Conservation (phyloP, 1,284 basidiomycete genomes). For the Irpex sp. region DNA sequence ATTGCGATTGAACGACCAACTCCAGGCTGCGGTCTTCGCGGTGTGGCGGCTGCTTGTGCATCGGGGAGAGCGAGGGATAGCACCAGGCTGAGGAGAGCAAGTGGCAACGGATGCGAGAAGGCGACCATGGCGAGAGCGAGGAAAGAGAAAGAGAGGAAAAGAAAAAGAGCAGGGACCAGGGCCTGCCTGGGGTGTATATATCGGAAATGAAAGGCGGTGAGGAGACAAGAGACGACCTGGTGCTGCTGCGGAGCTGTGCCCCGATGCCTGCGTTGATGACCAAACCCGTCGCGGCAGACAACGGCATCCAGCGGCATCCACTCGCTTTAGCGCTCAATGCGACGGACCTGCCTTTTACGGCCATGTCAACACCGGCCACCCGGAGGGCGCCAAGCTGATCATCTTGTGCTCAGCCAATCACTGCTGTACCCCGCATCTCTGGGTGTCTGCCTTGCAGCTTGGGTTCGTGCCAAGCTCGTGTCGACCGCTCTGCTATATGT, state of each 20-base stretch:
- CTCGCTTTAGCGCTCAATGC: neutral
- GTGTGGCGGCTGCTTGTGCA: constrained; percentile 21
- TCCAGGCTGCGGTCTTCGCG: constrained; percentile 12
- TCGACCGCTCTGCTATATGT: neutral
- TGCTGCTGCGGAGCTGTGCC: constrained; percentile 57
- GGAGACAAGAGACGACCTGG: constrained; percentile 54
- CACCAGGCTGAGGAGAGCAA: constrained; percentile 8
- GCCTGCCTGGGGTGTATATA: constrained; percentile 8
- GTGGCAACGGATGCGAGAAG: constrained; percentile 1
- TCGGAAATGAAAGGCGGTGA: constrained; percentile 3
- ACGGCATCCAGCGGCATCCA: neutral
- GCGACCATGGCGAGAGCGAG: constrained; percentile 1
- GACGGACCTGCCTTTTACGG: neutral
- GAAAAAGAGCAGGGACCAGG: constrained; percentile 1
- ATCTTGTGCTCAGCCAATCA: no score
- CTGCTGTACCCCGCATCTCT: no score
- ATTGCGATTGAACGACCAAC: constrained; percentile 18
- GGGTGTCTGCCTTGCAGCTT: neutral
- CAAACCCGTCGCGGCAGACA: neutral
- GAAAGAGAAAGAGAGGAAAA: constrained; percentile 6
- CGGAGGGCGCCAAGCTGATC: neutral
- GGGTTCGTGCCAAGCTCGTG: neutral
- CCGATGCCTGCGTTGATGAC: constrained; percentile 22
- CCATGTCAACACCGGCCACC: neutral
- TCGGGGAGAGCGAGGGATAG: constrained; percentile 21